Base-by-base conservation (phyloP, 176 grass and related monocot genomes). In the Oryza australiensis region DNA sequence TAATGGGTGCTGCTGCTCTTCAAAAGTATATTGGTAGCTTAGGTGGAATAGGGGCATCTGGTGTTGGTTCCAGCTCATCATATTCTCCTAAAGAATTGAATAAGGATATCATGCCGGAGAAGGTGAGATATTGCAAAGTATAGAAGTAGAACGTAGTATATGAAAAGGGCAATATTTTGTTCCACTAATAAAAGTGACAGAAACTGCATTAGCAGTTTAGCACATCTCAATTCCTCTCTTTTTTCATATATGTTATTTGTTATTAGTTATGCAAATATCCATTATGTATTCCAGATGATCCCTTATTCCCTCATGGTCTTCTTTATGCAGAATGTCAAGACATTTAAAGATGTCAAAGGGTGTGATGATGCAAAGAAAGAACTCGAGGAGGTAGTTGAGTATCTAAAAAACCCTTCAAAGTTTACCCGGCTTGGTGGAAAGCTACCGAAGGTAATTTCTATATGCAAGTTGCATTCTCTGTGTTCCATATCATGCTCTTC, bases 321-420 rank as follows among this genome's bases (percentile, higher is more conserved):
- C 65, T 63, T 55, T 69, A 42, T 62, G 63, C 86, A 99, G 93
- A 96, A 96, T 86, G 89, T 89, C 34, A 99, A 99, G 83, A 99
- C 97, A 80, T 99, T 99, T 84, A 99, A 96, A 85, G 93, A 99
- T 80, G 97, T 99, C 77, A 99, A 96, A 84, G 97, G 97, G 42
- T 99, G 97, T 80, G 97, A 99, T 84, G 97, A 99, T 81, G 97
- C 97, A 72, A 99, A 99, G 90, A 87, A 94, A 88, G 97, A 99
- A 86, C 97, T 99, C 37, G 89, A 96, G 77, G 97, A 99, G 71
- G 91, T 99, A 66, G 97, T 99, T 46, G 97, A 99, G 83, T 99
- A 99, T 88, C 91, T 99, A 12, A 99, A 80, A 53, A 99, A 96
- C 84, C 97, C 97, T 82, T 53, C 85, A 77, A 99, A 99, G 84